Conservation (phyloP, 331 rosid species). For the Spiraea crenata region DNA sequence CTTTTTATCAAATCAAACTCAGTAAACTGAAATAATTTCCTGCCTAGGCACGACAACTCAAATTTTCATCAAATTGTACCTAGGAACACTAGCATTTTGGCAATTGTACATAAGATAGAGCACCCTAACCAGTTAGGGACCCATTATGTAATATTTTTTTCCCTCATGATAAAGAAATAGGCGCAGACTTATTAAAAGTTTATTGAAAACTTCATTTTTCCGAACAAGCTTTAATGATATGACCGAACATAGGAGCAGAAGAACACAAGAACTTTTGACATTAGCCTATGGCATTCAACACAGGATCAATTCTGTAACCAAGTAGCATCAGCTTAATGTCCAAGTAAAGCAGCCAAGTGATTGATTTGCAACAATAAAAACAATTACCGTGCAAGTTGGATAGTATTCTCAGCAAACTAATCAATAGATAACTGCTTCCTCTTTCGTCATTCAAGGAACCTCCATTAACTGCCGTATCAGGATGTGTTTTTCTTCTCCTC, state of each 20-base stretch:
- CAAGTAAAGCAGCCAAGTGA: not conserved
- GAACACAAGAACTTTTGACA: not conserved
- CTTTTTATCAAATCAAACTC: no score
- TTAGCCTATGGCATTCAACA: conserved; percentile 1
- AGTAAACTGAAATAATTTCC: not conserved
- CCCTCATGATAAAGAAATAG: not conserved
- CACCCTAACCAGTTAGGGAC: conserved; percentile 2
- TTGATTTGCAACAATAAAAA: conserved; percentile 8
- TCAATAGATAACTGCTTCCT: conserved; percentile 60
- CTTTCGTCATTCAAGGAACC: conserved; percentile 57
- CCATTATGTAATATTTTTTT: not conserved
- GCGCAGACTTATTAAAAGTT: not conserved
- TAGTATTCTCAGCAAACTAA: conserved; percentile 62
- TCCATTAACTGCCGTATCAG: conserved; percentile 55
- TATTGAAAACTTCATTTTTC: not conserved
- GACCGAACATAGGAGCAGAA: conserved; percentile 1
- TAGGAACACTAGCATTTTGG: not conserved
- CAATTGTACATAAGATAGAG: conserved; percentile 15
- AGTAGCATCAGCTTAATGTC: conserved; percentile 2
- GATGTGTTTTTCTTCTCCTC: conserved; percentile 76
- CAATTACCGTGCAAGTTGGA: conserved; percentile 70
- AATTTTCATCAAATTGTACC: not conserved
- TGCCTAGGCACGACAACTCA: not conserved
- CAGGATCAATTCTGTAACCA: conserved; percentile 11
- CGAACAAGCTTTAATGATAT: not conserved